Evolutionary conservation across 2,329 filamentous ascomycete genomes (phyloP).

Genomic region (Fusarium nematophilum): DNA sequence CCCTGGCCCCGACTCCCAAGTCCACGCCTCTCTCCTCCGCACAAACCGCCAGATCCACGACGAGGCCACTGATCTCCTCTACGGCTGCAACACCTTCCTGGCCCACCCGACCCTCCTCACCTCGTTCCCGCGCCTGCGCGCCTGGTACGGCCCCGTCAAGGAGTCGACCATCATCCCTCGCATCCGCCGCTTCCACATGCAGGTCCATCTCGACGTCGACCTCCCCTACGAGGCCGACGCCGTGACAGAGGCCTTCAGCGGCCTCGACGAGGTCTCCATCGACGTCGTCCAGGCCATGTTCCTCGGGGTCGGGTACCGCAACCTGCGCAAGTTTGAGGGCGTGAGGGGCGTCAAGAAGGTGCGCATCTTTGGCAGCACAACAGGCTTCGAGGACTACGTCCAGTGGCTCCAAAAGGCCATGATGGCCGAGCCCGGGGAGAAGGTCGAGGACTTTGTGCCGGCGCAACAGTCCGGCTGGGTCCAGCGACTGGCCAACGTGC

Average conservation of each 20-base stretch:
- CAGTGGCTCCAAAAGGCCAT: conserved; percentile 54
- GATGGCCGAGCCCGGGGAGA: conserved; percentile 43
- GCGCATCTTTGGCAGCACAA: conserved; percentile 51
- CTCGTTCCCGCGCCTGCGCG: conserved; percentile 53
- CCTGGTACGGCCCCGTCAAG: conserved; percentile 47
- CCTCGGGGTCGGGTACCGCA: conserved; percentile 51
- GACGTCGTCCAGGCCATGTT: conserved; percentile 54
- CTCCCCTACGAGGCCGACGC: conserved; percentile 46
- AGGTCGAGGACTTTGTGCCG: conserved; percentile 36
- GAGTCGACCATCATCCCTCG: conserved; percentile 44
- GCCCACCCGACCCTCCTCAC: conserved; percentile 56
- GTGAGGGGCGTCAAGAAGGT: conserved; percentile 55
- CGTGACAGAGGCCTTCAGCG: conserved; percentile 50
- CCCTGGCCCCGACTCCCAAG: conserved; percentile 26
- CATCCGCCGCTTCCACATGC: conserved; percentile 54
- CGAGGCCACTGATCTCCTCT: conserved; percentile 56
- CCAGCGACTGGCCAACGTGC: conserved; percentile 36
- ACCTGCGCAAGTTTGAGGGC: conserved; percentile 55
- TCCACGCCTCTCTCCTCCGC: conserved; percentile 55
- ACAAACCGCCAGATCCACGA: conserved; percentile 54
- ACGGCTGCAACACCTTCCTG: conserved; percentile 57
- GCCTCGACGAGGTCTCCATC: conserved; percentile 54
- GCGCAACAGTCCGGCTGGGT: conserved; percentile 38
- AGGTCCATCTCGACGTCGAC: conserved; percentile 55
- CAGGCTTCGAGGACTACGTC: conserved; percentile 57